Evolutionary conservation across 1,284 basidiomycete genomes (phyloP).

Genomic region (Trametes polyzona): DNA sequence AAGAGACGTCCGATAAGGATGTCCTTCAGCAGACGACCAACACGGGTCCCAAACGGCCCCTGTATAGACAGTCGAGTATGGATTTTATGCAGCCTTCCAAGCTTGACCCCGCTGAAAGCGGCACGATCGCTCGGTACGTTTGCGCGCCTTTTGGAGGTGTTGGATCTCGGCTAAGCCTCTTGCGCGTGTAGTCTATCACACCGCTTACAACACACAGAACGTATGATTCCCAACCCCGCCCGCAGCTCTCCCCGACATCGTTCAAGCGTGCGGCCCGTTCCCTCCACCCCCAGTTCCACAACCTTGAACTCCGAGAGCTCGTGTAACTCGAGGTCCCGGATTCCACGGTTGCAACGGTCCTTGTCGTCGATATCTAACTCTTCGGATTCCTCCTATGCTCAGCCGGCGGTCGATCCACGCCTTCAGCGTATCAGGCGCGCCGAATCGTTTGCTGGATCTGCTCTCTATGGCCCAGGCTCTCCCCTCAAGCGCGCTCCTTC

Average conservation of each 20-base stretch:
- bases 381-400: constrained; percentile 36
- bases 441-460: constrained; percentile 36
- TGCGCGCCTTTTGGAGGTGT: constrained; percentile 13
- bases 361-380: constrained; percentile 41
- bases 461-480: constrained; percentile 32
- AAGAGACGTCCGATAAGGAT: constrained; percentile 39
- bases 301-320: constrained; percentile 66
- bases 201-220: constrained; percentile 69
- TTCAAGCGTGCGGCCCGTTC: constrained; percentile 31
- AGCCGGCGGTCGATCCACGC: constrained; percentile 32
- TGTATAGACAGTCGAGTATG: constrained; percentile 84
- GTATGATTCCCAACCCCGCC: constrained; percentile 49
- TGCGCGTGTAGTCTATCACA: constrained; percentile 56
- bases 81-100: constrained; percentile 66
- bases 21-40: constrained; percentile 48
- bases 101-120: constrained; percentile 52
- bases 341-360: constrained; percentile 39
- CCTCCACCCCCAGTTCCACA: constrained; percentile 68
- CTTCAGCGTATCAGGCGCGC: constrained; percentile 36
- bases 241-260: constrained; percentile 39
- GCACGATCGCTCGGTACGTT: constrained; percentile 64
- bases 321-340: constrained; percentile 40
- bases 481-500: constrained; percentile 47
- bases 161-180: constrained; percentile 19
- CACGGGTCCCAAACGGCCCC: constrained; percentile 52